A percentile compares a stretch with the other conserved stretches of the same genome.
Conservation (phyloP, 345 rosid species). For the Eucalyptus lansdowneana region DNA sequence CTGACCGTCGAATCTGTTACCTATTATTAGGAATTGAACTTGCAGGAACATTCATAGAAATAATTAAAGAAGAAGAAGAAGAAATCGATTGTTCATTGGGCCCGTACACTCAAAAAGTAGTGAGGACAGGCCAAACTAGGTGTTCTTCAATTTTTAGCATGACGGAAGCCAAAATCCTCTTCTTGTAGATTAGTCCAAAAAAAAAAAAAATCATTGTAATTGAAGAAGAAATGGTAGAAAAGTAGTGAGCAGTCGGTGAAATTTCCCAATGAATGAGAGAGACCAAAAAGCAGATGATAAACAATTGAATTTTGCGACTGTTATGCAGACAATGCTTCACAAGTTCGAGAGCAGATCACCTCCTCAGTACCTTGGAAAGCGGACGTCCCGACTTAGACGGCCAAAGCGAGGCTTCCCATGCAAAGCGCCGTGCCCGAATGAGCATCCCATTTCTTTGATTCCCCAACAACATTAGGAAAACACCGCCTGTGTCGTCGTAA, state of each 20-base stretch:
- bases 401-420: constrained; percentile 1
- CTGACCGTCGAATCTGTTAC: neutral
- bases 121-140: neutral
- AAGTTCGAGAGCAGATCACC: neutral
- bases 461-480: neutral
- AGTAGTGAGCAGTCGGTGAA: neutral
- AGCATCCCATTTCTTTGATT: constrained; percentile 9
- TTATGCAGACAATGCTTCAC: neutral
- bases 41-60: neutral
- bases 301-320: neutral
- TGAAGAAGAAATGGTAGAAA: neutral
- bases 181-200: neutral
- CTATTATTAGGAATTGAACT: neutral
- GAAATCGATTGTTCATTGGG: neutral
- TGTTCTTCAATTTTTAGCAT: neutral
- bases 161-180: neutral
- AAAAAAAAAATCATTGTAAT: neutral
- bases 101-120: neutral
- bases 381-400: neutral
- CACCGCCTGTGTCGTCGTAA: neutral
- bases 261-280: neutral
- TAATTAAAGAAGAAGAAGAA: neutral
- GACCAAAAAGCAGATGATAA: neutral
- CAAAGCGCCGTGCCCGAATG: constrained; percentile 23
- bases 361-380: neutral